These are phyloP conservation scores for Pseudevernia furfuracea DNA, from an alignment of 495 filamentous ascomycete species.

Conservation along the genomic window DNA sequence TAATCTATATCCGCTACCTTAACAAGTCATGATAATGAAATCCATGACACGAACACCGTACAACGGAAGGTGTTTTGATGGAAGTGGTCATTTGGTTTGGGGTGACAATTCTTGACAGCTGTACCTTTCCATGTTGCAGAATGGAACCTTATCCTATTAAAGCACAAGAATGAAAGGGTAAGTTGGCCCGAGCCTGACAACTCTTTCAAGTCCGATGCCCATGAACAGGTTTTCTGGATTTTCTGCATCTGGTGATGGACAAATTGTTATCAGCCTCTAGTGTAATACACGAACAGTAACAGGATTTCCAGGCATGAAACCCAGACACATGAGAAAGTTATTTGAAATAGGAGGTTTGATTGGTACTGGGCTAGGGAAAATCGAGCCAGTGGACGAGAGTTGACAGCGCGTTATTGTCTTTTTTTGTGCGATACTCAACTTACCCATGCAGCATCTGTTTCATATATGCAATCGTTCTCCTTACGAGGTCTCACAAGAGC, in stretches of 20 bases:
- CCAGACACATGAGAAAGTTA: no score
- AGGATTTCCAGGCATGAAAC: neutral
- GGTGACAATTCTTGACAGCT: neutral
- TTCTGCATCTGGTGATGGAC: neutral
- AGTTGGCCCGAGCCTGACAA: neutral
- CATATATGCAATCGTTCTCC: neutral
- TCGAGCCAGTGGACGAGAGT: neutral
- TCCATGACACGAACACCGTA: neutral
- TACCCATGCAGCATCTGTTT: neutral
- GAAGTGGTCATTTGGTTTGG: neutral
- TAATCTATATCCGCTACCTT: neutral
- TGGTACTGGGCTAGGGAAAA: neutral
- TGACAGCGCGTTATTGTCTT: neutral
- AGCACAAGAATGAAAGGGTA: neutral
- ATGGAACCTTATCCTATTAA: neutral
- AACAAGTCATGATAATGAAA: neutral
- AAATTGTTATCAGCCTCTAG: neutral
- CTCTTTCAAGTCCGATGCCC: neutral
- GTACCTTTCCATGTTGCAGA: neutral
- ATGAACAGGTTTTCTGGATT: neutral
- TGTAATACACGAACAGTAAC: neutral
- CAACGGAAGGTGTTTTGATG: neutral
- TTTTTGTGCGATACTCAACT: neutral
- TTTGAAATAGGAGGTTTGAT: neutral
- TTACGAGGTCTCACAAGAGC: neutral